Base-by-base conservation (phyloP, 805 yeast species). In the Lachancea cidri region DNA sequence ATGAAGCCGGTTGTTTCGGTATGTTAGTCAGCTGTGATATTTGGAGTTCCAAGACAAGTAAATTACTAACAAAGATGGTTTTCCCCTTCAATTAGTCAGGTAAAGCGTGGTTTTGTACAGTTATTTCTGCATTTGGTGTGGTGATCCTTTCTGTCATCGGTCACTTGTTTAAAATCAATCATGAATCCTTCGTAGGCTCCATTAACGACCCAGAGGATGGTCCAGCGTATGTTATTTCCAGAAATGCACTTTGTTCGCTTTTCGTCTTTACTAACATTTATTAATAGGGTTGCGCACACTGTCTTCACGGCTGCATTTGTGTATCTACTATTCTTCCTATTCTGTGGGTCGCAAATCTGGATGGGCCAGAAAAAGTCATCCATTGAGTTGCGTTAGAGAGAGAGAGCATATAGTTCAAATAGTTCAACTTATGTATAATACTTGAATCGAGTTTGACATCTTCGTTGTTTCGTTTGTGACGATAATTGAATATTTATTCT, bases 21-120 rank as follows among this genome's bases (percentile, higher is more conserved):
- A 63, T 54, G 76, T 61, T 16, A 19, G 15, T 4, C 13, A 14
- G 19, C 15, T 25, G 18, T 15, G 17, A 15, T 14, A 19, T 4
- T 18, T 7, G 31, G 13, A 9, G 18, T n/a, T n/a, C 19, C n/a
- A 29, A 6, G 14, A 29, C 19, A 17, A 17, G 31, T 15, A 22
- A 29, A 11, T 4, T 27, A 45, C 33, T 29, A 42, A 33, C 38
- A 17, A 14, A 5, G 19, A 4, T 14, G 11, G 6, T 17, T 27
- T 27, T n/a, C 3, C 40, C 16, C 16, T 16, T 32, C 19, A 22
- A 33, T 34, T 36, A 80, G 84, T 70, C 93, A 36, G 85, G 80
- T 19, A 81, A 86, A 57, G 98, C 98, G 17, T 91, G 95, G 86
- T 87, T 86, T 64, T 91, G 98, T 63, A 91, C 98, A 34, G 75